phyloP scores from a whole-genome alignment of 371 early-diverging fungal genomes.

The Entomophthora muscae region DNA sequence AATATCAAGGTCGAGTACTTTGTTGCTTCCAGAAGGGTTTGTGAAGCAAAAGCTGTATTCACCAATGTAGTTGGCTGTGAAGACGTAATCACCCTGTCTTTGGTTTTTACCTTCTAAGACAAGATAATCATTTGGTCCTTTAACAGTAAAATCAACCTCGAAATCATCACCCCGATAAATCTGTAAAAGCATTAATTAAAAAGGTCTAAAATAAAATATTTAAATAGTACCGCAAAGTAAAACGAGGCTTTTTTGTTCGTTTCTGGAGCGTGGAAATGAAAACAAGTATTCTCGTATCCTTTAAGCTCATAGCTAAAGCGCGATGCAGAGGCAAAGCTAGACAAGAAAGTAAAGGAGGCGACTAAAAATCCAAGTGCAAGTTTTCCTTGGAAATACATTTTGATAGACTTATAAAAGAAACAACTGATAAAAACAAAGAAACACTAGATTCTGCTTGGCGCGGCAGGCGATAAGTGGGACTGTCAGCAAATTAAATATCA shows the following conservation, averaged over 20 bases:
- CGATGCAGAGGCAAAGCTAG: background rate
- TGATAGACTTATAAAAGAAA: background rate
- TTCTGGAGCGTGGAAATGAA: background rate
- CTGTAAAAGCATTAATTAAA: background rate
- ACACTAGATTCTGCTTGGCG: background rate
- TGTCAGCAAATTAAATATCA: background rate
- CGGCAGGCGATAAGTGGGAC: background rate
- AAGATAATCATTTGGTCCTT: background rate
- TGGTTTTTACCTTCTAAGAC: constrained; percentile 55
- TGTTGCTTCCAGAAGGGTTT: constrained; percentile 80
- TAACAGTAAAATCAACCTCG: constrained; percentile 3
- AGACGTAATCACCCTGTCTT: constrained; percentile 81
- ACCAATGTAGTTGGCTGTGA: constrained; percentile 58
- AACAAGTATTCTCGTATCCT: constrained; percentile 4
- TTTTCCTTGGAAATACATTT: background rate
- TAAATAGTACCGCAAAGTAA: constrained; percentile 7
- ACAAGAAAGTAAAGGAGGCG: background rate
- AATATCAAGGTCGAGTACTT: constrained; percentile 85
- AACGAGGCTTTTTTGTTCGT: background rate
- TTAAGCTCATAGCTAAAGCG: constrained; percentile 7
- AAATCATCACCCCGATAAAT: constrained; percentile 8
- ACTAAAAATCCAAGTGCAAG: background rate
- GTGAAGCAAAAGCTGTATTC: constrained; percentile 88
- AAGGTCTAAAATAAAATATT: background rate
- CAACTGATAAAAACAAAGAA: background rate